Evolutionary conservation across 805 yeast species (phyloP).

Genomic region (Alloascoidea hylecoeti): DNA sequence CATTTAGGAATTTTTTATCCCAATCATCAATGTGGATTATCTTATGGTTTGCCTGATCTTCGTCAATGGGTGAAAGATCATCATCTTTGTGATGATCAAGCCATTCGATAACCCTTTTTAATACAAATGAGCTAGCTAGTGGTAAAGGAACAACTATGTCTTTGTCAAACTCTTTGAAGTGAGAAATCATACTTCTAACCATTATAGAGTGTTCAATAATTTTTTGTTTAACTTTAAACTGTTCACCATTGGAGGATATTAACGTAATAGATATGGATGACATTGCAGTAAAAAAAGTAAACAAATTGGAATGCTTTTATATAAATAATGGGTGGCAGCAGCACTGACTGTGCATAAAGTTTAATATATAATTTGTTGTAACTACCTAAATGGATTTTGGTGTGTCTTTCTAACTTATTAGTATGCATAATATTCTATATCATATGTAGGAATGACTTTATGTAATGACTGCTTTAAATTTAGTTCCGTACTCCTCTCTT

Average conservation of each 20-base stretch:
- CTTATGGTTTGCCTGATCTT: slow-evolving; percentile 44
- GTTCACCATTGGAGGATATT: slow-evolving; percentile 71
- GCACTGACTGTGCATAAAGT: too few relatives aligned
- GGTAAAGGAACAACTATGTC: slow-evolving; percentile 69
- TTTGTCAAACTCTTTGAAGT: slow-evolving; percentile 45
- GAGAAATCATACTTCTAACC: slow-evolving; percentile 76
- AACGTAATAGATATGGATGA: too few relatives aligned
- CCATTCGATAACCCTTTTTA: slow-evolving; percentile 90
- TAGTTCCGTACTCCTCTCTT: too few relatives aligned
- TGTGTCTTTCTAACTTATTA: too few relatives aligned
- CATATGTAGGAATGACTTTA: too few relatives aligned
- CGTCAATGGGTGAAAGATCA: slow-evolving; percentile 50
- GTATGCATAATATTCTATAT: too few relatives aligned
- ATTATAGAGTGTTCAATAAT: slow-evolving; percentile 81
- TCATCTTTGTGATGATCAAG: slow-evolving; percentile 83
- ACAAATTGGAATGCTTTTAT: too few relatives aligned
- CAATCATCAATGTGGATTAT: slow-evolving; percentile 90
- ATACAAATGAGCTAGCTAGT: slow-evolving; percentile 75
- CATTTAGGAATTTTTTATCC: slow-evolving; percentile 89
- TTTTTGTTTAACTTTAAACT: slow-evolving; percentile 59
- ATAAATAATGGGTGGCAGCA: too few relatives aligned
- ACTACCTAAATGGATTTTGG: too few relatives aligned
- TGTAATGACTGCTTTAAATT: too few relatives aligned
- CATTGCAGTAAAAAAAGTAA: too few relatives aligned
- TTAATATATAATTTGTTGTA: too few relatives aligned